Conservation (phyloP, 306 rosid species). For the Crotalaria pallida region DNA sequence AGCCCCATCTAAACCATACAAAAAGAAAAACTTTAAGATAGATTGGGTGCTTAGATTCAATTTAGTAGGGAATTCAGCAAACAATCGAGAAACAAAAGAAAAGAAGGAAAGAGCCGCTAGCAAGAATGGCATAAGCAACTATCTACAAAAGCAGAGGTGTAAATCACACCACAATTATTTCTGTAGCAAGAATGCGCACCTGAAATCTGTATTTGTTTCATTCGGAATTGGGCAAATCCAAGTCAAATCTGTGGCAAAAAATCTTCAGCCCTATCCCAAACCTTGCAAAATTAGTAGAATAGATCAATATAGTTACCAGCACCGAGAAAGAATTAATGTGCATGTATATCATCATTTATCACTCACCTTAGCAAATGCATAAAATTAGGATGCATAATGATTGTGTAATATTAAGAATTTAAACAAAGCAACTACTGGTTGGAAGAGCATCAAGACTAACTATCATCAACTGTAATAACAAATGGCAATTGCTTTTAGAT, state of each 20-base stretch:
- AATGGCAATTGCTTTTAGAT: background rate
- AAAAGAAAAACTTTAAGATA: background rate
- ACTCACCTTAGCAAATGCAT: background rate
- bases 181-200: slow-evolving; percentile 29
- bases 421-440: background rate
- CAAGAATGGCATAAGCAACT: background rate
- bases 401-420: background rate
- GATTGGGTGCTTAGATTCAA: background rate
- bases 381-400: background rate
- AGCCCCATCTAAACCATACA: background rate
- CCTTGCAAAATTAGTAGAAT: slow-evolving; percentile 41
- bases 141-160: background rate
- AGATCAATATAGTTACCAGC: slow-evolving; percentile 15
- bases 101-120: background rate
- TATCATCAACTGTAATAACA: background rate
- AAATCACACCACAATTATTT: background rate
- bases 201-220: slow-evolving; percentile 87
- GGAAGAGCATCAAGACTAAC: background rate
- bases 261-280: slow-evolving; percentile 95
- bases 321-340: background rate
- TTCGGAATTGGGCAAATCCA: slow-evolving; percentile 77
- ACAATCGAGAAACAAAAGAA: background rate
- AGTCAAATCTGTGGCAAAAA: slow-evolving; percentile 85
- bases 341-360: background rate
- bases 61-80: background rate